Base-by-base conservation (phyloP, 2,329 filamentous ascomycete genomes). In the Penicillium decumbens region DNA sequence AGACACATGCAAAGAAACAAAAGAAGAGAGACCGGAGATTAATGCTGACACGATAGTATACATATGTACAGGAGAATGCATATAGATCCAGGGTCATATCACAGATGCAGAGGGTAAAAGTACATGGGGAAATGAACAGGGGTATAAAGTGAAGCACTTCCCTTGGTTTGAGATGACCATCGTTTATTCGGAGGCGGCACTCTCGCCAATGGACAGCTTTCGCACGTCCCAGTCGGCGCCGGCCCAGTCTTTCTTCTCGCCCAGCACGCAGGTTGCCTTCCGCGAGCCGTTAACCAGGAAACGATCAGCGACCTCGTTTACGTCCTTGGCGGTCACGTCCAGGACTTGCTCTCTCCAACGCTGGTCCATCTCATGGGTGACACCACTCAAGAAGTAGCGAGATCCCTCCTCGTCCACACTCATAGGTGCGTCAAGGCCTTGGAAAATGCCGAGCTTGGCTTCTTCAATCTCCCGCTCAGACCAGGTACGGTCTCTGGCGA, bases 391-490 rank as follows among this genome's bases (percentile, higher is more conserved):
- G 72, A 98, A 98, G 46, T 84, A 79, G 38, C 81, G 80, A 83
- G 95, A 88, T 30, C 92, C 93, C 68, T 97, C 92, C 43, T 87
- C 79, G 66, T 87, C 93, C 20, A 97, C 89, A 33, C 88, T 86
- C 60, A 85, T 80, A 0, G 93, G 93, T 9, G 92, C 92, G 70
- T 98, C 93, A 8, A 96, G 81, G 30, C 81, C 78, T 71, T 98
- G 91, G 77, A 98, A 98, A 10, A 95, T 86, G 25, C 88, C 89
- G 33, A 98, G 82, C 74, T 98, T 98, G 55, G 93, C 93, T 69
- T 98, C 93, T 65, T 97, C 92, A 2, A 98, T 77, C 65, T 98
- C 91, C 32, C 85, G 83, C 23, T 87, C 83, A 1, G 83, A 84
- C 90, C 90, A 97, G 49, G 83, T 70, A 62, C 86, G 87, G 58